Conservation (phyloP, 805 yeast species). For the Myxozyma melibiosi region DNA sequence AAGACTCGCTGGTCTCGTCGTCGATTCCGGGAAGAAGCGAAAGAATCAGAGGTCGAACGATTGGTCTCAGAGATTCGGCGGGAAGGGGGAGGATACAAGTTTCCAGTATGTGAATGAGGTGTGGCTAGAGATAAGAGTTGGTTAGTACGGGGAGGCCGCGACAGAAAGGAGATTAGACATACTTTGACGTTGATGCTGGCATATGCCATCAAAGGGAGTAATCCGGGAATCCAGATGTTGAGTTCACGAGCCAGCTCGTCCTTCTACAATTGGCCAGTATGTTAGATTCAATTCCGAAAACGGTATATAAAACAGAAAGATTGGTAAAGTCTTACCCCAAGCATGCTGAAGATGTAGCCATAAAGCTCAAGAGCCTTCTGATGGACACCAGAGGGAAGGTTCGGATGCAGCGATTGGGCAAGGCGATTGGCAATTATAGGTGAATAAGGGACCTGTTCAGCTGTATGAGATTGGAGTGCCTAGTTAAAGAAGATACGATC, state of each 20-base stretch:
- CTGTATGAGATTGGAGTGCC: conserved; percentile 38
- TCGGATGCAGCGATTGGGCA: conserved; percentile 76
- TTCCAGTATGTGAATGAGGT: conserved; percentile 63
- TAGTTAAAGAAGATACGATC: conserved; percentile 8
- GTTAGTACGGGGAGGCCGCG: neutral
- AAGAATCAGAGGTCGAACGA: conserved; percentile 70
- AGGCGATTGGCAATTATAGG: conserved; percentile 68
- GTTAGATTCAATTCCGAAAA: neutral
- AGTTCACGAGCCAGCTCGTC: conserved; percentile 54
- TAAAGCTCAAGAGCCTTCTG: conserved; percentile 82
- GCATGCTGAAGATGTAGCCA: conserved; percentile 62
- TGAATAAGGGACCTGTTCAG: conserved; percentile 61
- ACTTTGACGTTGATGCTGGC: conserved; percentile 82
- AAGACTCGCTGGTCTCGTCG: conserved; percentile 87
- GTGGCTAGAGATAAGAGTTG: conserved; percentile 48
- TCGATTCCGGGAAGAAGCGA: conserved; percentile 86
- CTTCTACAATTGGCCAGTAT: conserved; percentile 12
- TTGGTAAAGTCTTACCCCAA: conserved; percentile 30
- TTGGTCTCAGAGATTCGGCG: conserved; percentile 50
- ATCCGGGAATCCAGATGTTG: conserved; percentile 87
- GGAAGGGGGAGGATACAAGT: conserved; percentile 57
- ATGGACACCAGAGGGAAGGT: conserved; percentile 94
- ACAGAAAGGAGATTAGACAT: neutral
- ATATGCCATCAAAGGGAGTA: conserved; percentile 84
- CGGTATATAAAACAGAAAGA: neutral